These are phyloP conservation scores for Triadica sebifera DNA, from an alignment of 345 rosid species.

Conservation along the genomic window DNA sequence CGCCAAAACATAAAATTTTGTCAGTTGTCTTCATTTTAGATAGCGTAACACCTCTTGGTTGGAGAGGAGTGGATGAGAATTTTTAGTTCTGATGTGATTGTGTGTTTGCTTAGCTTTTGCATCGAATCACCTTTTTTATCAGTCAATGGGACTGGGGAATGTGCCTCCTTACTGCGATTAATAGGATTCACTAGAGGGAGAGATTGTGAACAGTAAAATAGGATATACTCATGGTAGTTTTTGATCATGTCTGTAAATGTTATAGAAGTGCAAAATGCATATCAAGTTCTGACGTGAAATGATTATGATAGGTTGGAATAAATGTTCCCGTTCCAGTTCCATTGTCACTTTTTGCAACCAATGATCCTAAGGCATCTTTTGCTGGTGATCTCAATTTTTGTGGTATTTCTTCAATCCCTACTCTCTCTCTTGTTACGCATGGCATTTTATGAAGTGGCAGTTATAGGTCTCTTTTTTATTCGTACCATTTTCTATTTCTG, in stretches of 20 bases:
- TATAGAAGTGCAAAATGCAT: not conserved
- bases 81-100: not conserved
- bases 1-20: not conserved
- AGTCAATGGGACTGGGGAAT: not conserved
- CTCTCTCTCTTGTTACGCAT: not conserved
- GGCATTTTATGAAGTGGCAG: not conserved
- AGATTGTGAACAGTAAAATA: conserved; percentile 2
- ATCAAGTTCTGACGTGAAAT: conserved; percentile 16
- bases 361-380: conserved; percentile 31
- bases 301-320: conserved; percentile 38
- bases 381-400: conserved; percentile 35
- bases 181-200: not conserved
- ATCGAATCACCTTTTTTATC: not conserved
- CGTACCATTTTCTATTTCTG: not conserved
- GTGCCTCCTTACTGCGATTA: not conserved
- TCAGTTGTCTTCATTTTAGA: not conserved
- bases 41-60: not conserved
- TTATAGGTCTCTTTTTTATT: not conserved
- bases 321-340: conserved; percentile 44
- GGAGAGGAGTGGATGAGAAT: not conserved
- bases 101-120: not conserved
- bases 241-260: not conserved
- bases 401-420: conserved; percentile 26
- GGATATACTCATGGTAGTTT: not conserved
- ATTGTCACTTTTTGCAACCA: conserved; percentile 22